Base-by-base conservation (phyloP, 257 asterid species). In the Gentiana dahurica region DNA sequence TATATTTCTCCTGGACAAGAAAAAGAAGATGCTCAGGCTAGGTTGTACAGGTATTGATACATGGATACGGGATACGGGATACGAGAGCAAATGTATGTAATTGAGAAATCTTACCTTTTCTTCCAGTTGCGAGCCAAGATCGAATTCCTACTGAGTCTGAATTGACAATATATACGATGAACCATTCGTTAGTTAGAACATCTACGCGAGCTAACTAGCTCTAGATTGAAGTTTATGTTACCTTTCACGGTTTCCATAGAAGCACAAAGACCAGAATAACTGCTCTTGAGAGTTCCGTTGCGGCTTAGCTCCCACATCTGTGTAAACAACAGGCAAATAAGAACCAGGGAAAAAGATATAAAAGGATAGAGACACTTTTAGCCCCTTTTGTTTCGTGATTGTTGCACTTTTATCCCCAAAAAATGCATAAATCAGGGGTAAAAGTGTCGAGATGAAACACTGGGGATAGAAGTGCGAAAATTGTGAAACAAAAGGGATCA, bases 251-350 rank as follows among this genome's bases (percentile, higher is more conserved):
- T 49, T 51, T 66, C 76, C 71, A 88, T 44, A 33, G 90, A 77
- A 68, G 95, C 97, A 61, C 97, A 92, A 46, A 85, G 77, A 50
- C 95, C 84, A 3, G 97, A 83, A 57, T 92, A 92, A 75, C 85
- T 73, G 60, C 67, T 92, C 69, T 11, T 66, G 51, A 92, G 79
- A 70, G 94, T 88, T 57, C 95, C 97, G 3, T 88, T 81, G 57
- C 56, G 37, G 64, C 73, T 80, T 73, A 85, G 61, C 72, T 86
- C 86, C 98, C 98, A 92, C 89, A 92, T 73, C 98, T 92, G 82
- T 53, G 51, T 3, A 58, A 59, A 51, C 37, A 10, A 1, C 8
- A 44, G 3, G 12, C 34, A 43, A 34, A 34, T 33, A 6, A 45
- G 32, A 54, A 52, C 7, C 33, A 12, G 12, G 8, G 50, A 59